Evolutionary conservation across 208 protist species (phyloP), one percentile per base, ranked within the genome.

Genomic region (Naegleria fowleri): DNA sequence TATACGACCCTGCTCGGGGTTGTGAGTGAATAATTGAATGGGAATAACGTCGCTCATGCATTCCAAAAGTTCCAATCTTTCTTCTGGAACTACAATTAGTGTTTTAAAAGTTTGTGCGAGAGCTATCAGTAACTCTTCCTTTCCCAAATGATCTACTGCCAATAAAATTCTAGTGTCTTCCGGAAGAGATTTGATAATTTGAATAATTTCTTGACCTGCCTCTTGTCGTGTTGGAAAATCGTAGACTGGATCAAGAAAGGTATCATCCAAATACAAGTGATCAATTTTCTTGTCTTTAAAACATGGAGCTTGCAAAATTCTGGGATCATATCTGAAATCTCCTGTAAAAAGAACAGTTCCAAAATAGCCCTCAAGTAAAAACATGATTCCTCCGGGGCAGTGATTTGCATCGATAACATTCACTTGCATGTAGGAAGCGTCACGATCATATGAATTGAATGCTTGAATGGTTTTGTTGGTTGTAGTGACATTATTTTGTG

Each of bases 291-390:
- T 88, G 84, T 59, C 86, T 40, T 2, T 25, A 29, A 92, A 90
- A 22, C 29, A 67, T 40, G 22, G 59, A 84, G 51, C 0, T 48
- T 84, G 6, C 13, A 92, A 19, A 75, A 92, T 85, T 52, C 9
- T 39, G 3, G 87, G 79, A 39, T 84, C 91, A 48, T 43, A 92
- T 33, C 91, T 43, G 51, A 92, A 92, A 92, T 92, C 91, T 51
- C 91, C 91, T 7, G 91, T 92, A 88, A 91, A 91, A 29, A 92
- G 16, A 19, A 92, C 40, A 38, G 22, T 91, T 33, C 91, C 91
- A 92, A 92, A 92, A 67, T 92, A 92, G 7, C 91, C 91, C 58
- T 92, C 41, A 22, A 92, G 19, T 19, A 92, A 40, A 58, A 92
- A 92, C 89, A 92, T 91, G 11, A 11, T 22, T 51, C 90, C 6